Evolutionary conservation across 495 filamentous ascomycete genomes (phyloP), one percentile per base, ranked within the genome.

Genomic region (Aspergillus bertholletiae): DNA sequence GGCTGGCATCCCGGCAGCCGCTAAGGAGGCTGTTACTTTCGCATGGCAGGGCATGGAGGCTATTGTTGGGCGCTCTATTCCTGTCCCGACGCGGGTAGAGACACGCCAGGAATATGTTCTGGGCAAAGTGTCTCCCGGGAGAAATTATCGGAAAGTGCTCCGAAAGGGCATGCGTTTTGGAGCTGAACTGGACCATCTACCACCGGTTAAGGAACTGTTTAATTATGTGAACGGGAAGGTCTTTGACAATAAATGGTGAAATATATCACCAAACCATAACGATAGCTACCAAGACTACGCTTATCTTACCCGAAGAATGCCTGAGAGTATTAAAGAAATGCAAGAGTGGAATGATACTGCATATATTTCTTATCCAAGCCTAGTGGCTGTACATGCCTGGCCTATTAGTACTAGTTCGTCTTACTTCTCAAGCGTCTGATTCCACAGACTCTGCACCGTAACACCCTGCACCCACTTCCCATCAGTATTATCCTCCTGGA

Each of bases 401-500:
- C n/a, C n/a, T n/a, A n/a, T n/a, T n/a, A n/a, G n/a, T n/a, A n/a
- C n/a, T n/a, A n/a, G n/a, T n/a, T n/a, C n/a, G n/a, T n/a, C n/a
- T n/a, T n/a, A n/a, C n/a, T 18, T 39, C 54, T 47, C 32, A 45
- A 75, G 57, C 3, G 79, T 84, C 66, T 85, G 81, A 65, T 89
- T 76, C 83, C 83, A 88, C 40, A 89, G 68, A 62, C 85, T 88
- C 44, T 69, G 68, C 46, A 83, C 82, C 3, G 78, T 81, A 4
- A 88, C 83, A 23, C 67, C 72, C 12, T 72, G 39, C 26, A 74
- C 62, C 83, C 84, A 88, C 9, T 70, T 70, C 0, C 74, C 78
- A 39, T 64, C 57, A 12, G 72, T 76, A 6, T 61, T 62, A 62
- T 78, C 77, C 1, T 71, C 76, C 67, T 78, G 78, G 5, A 84